phyloP scores from a whole-genome alignment of 768 basidiomycete genomes.

The Russula ochroleuca region DNA sequence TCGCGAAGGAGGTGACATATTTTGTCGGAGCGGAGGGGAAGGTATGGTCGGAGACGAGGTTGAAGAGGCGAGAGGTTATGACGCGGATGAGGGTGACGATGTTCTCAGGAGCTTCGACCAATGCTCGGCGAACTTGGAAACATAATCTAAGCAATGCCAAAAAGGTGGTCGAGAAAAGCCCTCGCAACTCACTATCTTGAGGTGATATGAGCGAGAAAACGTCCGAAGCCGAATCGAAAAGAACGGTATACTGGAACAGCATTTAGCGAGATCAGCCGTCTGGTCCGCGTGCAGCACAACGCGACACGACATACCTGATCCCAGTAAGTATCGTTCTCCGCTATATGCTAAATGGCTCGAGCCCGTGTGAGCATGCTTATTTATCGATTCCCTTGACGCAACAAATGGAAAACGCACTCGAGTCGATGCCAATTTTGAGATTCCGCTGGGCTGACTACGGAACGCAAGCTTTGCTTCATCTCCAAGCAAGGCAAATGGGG shows the following conservation, averaged over 20 bases:
- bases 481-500: constrained; percentile 72
- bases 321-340: constrained; percentile 79
- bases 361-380: constrained; percentile 1
- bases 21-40: constrained; percentile 59
- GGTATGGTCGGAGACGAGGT: constrained; percentile 71
- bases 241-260: constrained; percentile 53
- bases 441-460: constrained; percentile 74
- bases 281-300: neutral
- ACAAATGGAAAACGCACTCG: constrained; percentile 54
- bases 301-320: constrained; percentile 57
- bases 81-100: constrained; percentile 75
- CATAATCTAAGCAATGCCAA: neutral
- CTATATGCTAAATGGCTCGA: constrained; percentile 54
- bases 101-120: constrained; percentile 81
- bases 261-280: neutral
- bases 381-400: neutral
- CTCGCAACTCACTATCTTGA: neutral
- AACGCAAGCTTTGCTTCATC: constrained; percentile 91
- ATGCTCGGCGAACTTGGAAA: constrained; percentile 69
- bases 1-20: constrained; percentile 62
- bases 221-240: constrained; percentile 88
- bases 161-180: neutral
- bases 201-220: constrained; percentile 64
- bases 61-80: constrained; percentile 64
- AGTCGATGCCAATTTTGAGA: constrained; percentile 65